Evolutionary conservation across 331 rosid species (phyloP).

Genomic region (Acacia pycnantha): DNA sequence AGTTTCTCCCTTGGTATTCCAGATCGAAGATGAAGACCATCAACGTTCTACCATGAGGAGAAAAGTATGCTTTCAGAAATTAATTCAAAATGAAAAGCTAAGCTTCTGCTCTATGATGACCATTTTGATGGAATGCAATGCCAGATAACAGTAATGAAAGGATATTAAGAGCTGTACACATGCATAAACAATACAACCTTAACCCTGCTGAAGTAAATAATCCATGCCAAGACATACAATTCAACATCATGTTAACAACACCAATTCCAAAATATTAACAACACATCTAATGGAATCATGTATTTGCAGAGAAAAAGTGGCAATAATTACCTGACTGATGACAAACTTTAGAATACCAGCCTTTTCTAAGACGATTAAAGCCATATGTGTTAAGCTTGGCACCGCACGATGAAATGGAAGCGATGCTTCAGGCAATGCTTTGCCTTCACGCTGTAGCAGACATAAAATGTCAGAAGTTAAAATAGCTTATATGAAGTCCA

Average conservation of each 20-base stretch:
- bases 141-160: not conserved
- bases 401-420: conserved; percentile 95
- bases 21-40: conserved; percentile 98
- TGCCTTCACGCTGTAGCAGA: conserved; percentile 87
- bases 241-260: not conserved
- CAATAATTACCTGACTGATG: conserved; percentile 81
- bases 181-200: not conserved
- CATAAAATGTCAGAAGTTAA: conserved; percentile 27
- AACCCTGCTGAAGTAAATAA: conserved; percentile 8
- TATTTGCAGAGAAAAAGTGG: not conserved
- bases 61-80: not conserved
- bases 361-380: conserved; percentile 79
- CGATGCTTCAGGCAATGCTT: conserved; percentile 94
- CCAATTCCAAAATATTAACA: not conserved
- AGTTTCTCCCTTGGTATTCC: conserved; percentile 97
- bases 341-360: conserved; percentile 86
- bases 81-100: not conserved
- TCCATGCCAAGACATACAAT: not conserved
- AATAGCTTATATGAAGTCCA: conserved; percentile 21
- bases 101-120: not conserved
- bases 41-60: conserved; percentile 77
- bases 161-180: not conserved
- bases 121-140: conserved; percentile 1
- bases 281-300: not conserved
- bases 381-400: conserved; percentile 97